Conservation (phyloP, 2,329 filamentous ascomycete species). For the Botrytis pseudocinerea region DNA sequence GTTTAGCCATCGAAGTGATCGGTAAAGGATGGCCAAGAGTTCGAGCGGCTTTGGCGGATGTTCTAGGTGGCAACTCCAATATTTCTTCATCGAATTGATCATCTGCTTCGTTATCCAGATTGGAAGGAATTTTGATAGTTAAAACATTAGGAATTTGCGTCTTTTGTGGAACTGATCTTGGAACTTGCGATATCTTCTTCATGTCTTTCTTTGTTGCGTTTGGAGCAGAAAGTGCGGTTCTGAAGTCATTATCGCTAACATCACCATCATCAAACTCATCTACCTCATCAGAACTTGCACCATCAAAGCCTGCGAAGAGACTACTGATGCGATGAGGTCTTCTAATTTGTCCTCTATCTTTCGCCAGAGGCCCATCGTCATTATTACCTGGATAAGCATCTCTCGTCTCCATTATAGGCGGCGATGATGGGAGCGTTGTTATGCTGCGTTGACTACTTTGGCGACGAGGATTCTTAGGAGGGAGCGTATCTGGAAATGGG, state of each 20-base stretch:
- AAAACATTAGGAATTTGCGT: conserved; percentile 32
- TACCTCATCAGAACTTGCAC: conserved; percentile 64
- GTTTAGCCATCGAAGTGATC: conserved; percentile 36
- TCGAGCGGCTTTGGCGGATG: conserved; percentile 29
- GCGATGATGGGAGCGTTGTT: conserved; percentile 50
- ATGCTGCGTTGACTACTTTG: conserved; percentile 50
- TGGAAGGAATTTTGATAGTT: conserved; percentile 14
- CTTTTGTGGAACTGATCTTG: conserved; percentile 38
- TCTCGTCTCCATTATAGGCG: conserved; percentile 49
- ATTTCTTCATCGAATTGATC: conserved; percentile 33
- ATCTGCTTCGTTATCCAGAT: conserved; percentile 17
- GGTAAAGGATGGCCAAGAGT: conserved; percentile 40
- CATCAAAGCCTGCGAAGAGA: conserved; percentile 83
- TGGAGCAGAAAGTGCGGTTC: conserved; percentile 65
- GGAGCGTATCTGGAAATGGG: conserved; percentile 54
- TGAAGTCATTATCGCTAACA: conserved; percentile 65
- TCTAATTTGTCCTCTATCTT: conserved; percentile 55
- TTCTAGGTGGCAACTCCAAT: conserved; percentile 29
- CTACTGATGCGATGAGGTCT: conserved; percentile 76
- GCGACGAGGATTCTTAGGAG: conserved; percentile 61
- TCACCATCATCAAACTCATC: conserved; percentile 64
- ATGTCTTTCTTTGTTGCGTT: conserved; percentile 44
- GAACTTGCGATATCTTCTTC: conserved; percentile 29
- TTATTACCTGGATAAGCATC: conserved; percentile 78
- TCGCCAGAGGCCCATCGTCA: conserved; percentile 71